Evolutionary conservation across 140 eudicot species (phyloP), one percentile per base, ranked within the genome.

Genomic region (Stevia rebaudiana): DNA sequence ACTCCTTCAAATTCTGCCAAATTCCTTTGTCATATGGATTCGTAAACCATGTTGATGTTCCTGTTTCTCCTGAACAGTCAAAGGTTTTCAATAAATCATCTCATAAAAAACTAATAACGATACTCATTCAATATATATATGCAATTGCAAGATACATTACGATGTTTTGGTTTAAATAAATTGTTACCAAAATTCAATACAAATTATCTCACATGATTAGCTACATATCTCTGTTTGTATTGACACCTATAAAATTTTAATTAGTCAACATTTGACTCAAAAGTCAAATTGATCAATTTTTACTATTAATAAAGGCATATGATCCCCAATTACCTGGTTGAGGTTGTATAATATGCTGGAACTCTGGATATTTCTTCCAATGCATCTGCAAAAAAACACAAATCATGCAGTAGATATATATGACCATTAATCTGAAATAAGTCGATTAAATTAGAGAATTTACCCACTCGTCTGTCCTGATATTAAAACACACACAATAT

Each of bases 381-480:
- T 86, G 77, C 56, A 86, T 78, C 95, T 83, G 83, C 85, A 83
- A 48, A 73, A 55, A 54, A 22, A 63, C 19, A 62, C n/a, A 28
- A 62, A 23, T 8, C 63, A 71, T 62, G 23, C 17, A 17, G 15
- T 24, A 16, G 16, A 51, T 18, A 71, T 21, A 47, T 43, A 30
- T 16, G 23, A 30, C 63, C 63, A 60, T 19, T 49, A 28, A 61
- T 52, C 50, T 11, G 15, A 61, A 28, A 61, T 52, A 62, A 8
- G 22, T 22, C 15, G 4, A 47, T 6, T 49, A 62, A 16, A 64
- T 46, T 12, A 41, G 25, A 79, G 11, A 73, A 68, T 92, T 75
- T 74, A 87, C 95, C 84, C 84, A 84, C 67, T 87, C 95, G 30
- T 87, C 95, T 49, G 95, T 81, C 72, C 68, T 84, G 74, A 84